Conservation (phyloP, 805 yeast species). For the Zygoascus bituminiphila region DNA sequence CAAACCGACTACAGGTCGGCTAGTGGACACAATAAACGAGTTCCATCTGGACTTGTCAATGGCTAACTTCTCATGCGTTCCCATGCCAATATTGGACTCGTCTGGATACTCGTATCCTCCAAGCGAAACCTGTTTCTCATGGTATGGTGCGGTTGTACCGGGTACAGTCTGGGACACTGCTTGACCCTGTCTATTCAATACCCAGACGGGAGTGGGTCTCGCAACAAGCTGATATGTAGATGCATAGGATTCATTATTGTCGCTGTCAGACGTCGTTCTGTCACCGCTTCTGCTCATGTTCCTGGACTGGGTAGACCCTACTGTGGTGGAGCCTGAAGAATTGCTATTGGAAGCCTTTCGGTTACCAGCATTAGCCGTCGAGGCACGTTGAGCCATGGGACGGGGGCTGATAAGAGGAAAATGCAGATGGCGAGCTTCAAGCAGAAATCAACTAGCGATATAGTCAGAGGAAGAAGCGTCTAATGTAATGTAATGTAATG, state of each 20-base stretch:
- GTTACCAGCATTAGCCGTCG: no score
- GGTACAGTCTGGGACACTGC: not conserved
- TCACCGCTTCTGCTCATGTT: not conserved
- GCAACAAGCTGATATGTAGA: conserved; percentile 11
- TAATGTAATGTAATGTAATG: no score
- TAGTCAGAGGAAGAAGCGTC: no score
- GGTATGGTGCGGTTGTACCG: not conserved
- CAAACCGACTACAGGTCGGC: conserved; percentile 5
- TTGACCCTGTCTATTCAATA: not conserved
- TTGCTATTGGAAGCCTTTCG: not conserved
- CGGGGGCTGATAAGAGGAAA: no score
- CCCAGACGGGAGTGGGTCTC: conserved; percentile 14
- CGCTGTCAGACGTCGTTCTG: not conserved
- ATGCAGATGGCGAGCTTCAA: no score
- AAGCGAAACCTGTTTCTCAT: not conserved
- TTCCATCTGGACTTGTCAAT: conserved; percentile 13
- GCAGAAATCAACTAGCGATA: no score
- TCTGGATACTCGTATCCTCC: not conserved
- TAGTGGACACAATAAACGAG: conserved; percentile 13
- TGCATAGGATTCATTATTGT: not conserved
- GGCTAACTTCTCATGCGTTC: not conserved
- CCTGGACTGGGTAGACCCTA: not conserved
- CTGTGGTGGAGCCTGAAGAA: not conserved
- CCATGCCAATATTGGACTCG: no score
- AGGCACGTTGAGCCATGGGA: no score